Base-by-base conservation (phyloP, 257 asterid species). In the Ajuga chamaepitys region DNA sequence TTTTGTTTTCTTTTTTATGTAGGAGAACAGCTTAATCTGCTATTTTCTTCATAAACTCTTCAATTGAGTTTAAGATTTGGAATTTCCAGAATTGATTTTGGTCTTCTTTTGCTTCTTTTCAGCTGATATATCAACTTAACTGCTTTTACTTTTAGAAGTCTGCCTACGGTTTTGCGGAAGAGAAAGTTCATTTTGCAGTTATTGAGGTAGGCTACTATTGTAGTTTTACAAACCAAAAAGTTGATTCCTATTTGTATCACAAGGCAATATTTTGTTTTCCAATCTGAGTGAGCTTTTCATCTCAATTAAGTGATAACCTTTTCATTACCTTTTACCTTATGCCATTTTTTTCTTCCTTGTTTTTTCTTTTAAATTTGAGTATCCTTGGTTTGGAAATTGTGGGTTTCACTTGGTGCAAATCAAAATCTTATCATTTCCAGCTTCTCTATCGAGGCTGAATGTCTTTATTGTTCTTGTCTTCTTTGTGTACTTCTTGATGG, bases 111-210 rank as follows among this genome's bases (percentile, higher is more conserved):
- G 7, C 22, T 52, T 32, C 16, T 30, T 67, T 26, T 56, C 50
- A 3, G 61, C 44, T 30, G 35, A 48, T 52, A 9, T 21, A 53
- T 42, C 58, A 58, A 40, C 32, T 48, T 66, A 12, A 7, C 8
- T n/a, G 28, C 63, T 35, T 35, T 55, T 71, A 8, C 52, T 47
- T 41, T 32, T 24, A 40, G 16, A 58, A 18, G 34, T 34, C n/a
- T n/a, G 3, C 26, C 30, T 12, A 9, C 9, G 18, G 20, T 26
- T 50, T 57, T 51, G 48, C 96, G 9, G 83, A 78, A 75, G 95
- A 78, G 77, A 85, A 71, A 58, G 87, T 91, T 71, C 90, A 93
- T n/a, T 70, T 93, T 77, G 96, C 95, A 58, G 95, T 93, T 26
- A 76, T 93, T 53, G 99, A 93, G 96, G 99, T 93, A 70, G 35